These are phyloP conservation scores for Aspergillus leporis DNA, from an alignment of 495 filamentous ascomycete species.

Conservation along the genomic window DNA sequence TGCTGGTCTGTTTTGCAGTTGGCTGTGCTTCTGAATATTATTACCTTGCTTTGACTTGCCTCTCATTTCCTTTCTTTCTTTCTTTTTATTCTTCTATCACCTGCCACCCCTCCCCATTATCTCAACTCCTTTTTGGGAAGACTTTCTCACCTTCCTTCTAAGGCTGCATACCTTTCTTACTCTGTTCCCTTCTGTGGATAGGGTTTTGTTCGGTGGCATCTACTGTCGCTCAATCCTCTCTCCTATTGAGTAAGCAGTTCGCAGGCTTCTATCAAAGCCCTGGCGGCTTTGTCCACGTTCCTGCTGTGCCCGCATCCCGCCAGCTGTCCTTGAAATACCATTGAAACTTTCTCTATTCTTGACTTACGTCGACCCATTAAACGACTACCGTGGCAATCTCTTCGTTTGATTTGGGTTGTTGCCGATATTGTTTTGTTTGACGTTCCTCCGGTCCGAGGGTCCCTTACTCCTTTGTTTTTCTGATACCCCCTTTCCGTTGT, in stretches of 20 bases:
- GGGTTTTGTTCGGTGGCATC: not conserved
- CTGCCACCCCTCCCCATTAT: constrained; percentile 7
- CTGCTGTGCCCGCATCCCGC: constrained; percentile 22
- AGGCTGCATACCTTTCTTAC: not conserved
- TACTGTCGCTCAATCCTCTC: not conserved
- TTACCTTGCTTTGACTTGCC: not conserved
- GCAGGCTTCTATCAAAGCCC: constrained; percentile 31
- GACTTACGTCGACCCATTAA: not conserved
- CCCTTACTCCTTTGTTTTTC: constrained; percentile 26
- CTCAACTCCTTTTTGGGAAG: constrained; percentile 6
- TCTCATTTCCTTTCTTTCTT: constrained; percentile 11
- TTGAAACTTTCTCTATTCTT: constrained; percentile 14
- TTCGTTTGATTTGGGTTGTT: constrained; percentile 14
- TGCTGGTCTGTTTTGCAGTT: constrained; percentile 1
- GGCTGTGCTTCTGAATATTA: constrained; percentile 3
- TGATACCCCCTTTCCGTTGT: constrained; percentile 28
- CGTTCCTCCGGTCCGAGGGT: constrained; percentile 15
- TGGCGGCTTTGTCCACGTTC: constrained; percentile 39
- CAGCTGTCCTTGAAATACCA: constrained; percentile 9
- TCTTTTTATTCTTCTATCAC: constrained; percentile 11
- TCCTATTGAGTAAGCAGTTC: constrained; percentile 2
- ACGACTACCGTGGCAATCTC: not conserved
- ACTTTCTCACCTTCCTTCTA: not conserved
- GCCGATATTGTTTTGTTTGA: constrained; percentile 12
- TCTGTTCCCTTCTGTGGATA: not conserved